Conservation (phyloP, 140 eudicot genomes). For the Anethum foeniculum region DNA sequence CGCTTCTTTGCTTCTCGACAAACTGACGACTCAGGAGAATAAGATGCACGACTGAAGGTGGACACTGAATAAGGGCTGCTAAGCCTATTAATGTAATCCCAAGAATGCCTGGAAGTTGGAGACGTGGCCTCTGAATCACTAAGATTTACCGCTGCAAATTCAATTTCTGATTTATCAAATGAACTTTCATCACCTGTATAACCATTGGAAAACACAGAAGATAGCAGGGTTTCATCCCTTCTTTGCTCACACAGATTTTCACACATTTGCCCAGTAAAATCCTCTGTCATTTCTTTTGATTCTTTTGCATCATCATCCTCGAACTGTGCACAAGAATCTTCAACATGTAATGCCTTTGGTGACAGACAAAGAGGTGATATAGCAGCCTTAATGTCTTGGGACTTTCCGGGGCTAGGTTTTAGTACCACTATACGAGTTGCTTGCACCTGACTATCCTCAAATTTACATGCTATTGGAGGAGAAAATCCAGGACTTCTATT, state of each 20-base stretch:
- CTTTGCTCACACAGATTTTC: conserved; percentile 48
- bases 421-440: conserved; percentile 90
- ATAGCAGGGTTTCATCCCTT: conserved; percentile 56
- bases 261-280: conserved; percentile 50
- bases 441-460: conserved; percentile 37
- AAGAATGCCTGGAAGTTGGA: conserved; percentile 82
- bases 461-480: conserved; percentile 35
- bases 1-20: conserved; percentile 95
- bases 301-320: conserved; percentile 52
- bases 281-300: conserved; percentile 56
- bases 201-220: conserved; percentile 78
- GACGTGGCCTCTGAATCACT: conserved; percentile 88
- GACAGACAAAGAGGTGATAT: conserved; percentile 45
- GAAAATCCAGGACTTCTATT: conserved; percentile 28
- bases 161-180: conserved; percentile 65
- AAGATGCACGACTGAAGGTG: conserved; percentile 72
- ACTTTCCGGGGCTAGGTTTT: conserved; percentile 67
- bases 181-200: conserved; percentile 93
- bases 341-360: conserved; percentile 36
- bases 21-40: conserved; percentile 91
- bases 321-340: conserved; percentile 30
- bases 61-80: conserved; percentile 62
- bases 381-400: conserved; percentile 41
- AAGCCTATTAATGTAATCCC: conserved; percentile 75
- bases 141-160: conserved; percentile 49